Base-by-base conservation (phyloP, 371 early-diverging fungal species). In the Umbelopsis sp. region DNA sequence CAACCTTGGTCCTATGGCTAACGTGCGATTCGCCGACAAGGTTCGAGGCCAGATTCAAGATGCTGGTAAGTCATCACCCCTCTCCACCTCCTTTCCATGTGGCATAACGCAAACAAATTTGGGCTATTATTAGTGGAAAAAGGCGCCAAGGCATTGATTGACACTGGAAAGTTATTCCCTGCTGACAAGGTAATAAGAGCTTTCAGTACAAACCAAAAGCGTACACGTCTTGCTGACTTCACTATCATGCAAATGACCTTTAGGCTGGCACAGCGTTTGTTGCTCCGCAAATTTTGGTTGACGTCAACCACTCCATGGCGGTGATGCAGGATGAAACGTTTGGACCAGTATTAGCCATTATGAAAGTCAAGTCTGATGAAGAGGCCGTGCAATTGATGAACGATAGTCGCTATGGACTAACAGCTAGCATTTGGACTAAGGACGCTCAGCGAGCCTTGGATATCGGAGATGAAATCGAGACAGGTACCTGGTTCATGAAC, bases 401-500 rank as follows among this genome's bases (percentile, higher is more conserved):
- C 69, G 94, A 95, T 72, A 88, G 89, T 20, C 80, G 84, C 16
- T 95, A 88, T 77, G 96, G 96, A 4, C 74, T 95, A 62, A 93
- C 96, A n/a, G 91, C 93, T 3, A 89, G 89, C 46, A 87, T 95
- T 53, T 95, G 95, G 95, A 93, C 95, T 0, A 69, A 77, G 53
- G 87, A 88, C 70, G 69, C 72, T 3, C 86, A 89, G 14, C 85
- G 83, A 25, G 93, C 89, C 0, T 25, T 87, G 44, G 76, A 65
- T 16, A 87, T 93, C 67, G 92, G 89, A 10, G 86, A 91, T 62
- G 85, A 82, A 65, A 83, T 94, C 62, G 91, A 94, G 64, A 87
- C 89, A 0, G 95, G 95, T 16, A 94, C 95, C n/a, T 88, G 91
- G 84, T 95, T 92, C 73, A 87, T 92, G 91, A 95, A 95, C 72